Evolutionary conservation across 2,329 filamentous ascomycete species (phyloP).

Genomic region (Exophiala alcalophila): DNA sequence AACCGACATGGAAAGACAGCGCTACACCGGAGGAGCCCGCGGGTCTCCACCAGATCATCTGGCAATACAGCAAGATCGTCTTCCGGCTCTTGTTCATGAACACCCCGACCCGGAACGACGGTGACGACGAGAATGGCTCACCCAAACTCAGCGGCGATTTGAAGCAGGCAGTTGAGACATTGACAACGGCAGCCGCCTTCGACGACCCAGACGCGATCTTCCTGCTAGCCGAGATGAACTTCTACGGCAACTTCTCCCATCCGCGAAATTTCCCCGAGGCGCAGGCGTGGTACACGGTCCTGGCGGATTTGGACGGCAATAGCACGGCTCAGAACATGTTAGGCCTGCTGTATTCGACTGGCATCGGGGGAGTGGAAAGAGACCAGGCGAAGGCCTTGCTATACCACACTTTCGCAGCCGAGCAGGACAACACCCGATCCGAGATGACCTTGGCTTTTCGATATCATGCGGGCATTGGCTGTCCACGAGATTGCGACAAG

Average conservation of each 20-base stretch:
- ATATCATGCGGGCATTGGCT: conserved; percentile 79
- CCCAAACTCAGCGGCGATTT: conserved; percentile 50
- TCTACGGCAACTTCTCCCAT: conserved; percentile 89
- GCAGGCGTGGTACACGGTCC: conserved; percentile 74
- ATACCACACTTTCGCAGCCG: conserved; percentile 91
- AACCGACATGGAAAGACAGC: conserved; percentile 29
- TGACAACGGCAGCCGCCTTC: conserved; percentile 57
- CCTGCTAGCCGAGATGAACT: conserved; percentile 89
- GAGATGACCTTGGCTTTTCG: conserved; percentile 93
- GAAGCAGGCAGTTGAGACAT: conserved; percentile 56
- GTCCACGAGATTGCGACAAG: conserved; percentile 78
- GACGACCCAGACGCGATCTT: conserved; percentile 76
- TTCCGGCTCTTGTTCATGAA: conserved; percentile 66
- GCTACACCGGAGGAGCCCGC: conserved; percentile 46
- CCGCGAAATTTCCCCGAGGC: conserved; percentile 76
- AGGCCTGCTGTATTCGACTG: conserved; percentile 92
- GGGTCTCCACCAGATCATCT: conserved; percentile 55
- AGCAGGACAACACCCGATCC: conserved; percentile 75
- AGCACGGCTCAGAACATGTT: conserved; percentile 93
- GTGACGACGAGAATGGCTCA: not conserved
- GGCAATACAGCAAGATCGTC: conserved; percentile 61
- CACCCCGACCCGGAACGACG: conserved; percentile 48
- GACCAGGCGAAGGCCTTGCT: conserved; percentile 90
- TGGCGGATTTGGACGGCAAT: conserved; percentile 77
- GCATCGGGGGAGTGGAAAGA: conserved; percentile 75